Base-by-base conservation (phyloP, 2,329 filamentous ascomycete species). In the Ophiosphaerella narmari region DNA sequence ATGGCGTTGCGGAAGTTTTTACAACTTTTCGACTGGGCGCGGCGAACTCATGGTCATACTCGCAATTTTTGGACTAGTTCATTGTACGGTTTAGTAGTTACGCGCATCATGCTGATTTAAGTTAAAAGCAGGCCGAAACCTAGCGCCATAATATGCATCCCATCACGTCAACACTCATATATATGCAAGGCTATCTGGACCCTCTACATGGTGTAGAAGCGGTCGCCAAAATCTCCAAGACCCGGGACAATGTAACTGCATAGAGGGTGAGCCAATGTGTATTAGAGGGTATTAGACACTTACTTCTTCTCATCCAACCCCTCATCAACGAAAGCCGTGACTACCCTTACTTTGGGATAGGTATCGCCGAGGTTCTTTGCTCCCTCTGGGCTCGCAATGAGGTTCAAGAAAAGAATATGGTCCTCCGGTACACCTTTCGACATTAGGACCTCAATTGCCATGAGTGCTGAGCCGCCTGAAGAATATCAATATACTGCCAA, bases 231-330 rank as follows among this genome's bases (percentile, higher is more conserved):
- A 73, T 97, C 93, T 60, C 93, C 93, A 14, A 97, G 81, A 24
- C 93, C 93, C 24, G 93, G 93, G 46, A 96, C 85, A 68, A 97
- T 97, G 73, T 97, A 97, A 74, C 93, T 97, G 72, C 5, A 41
- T 26, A 5, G 21, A 21, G 31, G 33, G 36, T 62, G 37, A 65
- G 59, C 39, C n/a, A 9, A 24, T 9, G 29, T 39, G 6, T n/a
- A 3, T 14, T 6, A 35, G 26, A 33, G 7, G 23, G 6, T 14
- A 7, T 12, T 16, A 21, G 7, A n/a, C 50, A 80, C 86, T 70
- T 82, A 97, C 92, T 96, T 97, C 80, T 96, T 97, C 71, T 95
- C 92, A 73, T 99, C 89, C 56, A 99, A 79, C n/a, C 94, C 93
- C 78, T 93, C 84, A 71, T 99, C 94, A 67, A 99, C 88, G 72